These are phyloP conservation scores for Backusella australiensis DNA, from an alignment of 192 early-diverging fungal genomes.

Conservation along the genomic window DNA sequence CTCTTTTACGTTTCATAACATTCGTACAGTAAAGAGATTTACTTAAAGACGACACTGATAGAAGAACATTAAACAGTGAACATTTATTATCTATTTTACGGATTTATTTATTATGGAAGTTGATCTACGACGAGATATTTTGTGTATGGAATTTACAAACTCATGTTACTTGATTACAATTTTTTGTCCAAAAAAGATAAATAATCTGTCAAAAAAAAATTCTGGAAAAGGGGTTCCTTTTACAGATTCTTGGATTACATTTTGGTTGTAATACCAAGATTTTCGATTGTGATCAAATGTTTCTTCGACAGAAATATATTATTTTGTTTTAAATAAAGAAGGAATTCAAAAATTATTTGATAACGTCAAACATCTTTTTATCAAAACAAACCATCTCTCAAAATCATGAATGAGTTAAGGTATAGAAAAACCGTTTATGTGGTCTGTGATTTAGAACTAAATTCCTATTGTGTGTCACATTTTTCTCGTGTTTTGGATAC, in stretches of 20 bases:
- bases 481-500: background rate
- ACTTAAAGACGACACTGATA: too few relatives aligned
- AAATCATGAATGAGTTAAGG: background rate
- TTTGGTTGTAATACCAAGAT: background rate
- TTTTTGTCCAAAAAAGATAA: too few relatives aligned
- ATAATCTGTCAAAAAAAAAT: too few relatives aligned
- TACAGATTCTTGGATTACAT: background rate
- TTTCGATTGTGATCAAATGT: background rate
- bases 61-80: too few relatives aligned
- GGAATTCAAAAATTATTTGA: background rate
- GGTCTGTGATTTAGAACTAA: background rate
- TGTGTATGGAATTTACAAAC: too few relatives aligned
- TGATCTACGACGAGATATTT: too few relatives aligned
- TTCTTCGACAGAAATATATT: background rate
- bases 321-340: background rate
- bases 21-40: too few relatives aligned
- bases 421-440: background rate
- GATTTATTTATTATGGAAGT: too few relatives aligned
- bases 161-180: too few relatives aligned
- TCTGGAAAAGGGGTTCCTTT: background rate
- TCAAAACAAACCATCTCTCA: background rate
- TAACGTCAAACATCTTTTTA: background rate
- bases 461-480: constrained; percentile 1
- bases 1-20: too few relatives aligned
- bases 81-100: too few relatives aligned